Percentiles rank a stretch among this genome's conserved stretches.
Conservation (phyloP, 805 yeast species). For the Kluyveromyces lactis region DNA sequence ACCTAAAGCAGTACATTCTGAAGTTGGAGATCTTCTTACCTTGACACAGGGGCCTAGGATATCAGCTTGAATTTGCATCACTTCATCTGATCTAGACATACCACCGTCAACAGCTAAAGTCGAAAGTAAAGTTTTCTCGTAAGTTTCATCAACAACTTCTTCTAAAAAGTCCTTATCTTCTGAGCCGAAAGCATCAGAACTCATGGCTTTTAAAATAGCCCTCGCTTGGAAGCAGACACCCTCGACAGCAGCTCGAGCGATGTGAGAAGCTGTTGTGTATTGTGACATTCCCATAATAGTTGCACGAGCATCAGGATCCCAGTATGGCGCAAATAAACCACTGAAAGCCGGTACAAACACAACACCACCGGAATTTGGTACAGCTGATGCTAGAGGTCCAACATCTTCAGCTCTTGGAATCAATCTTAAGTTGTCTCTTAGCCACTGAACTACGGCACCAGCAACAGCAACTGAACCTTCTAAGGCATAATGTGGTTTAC, state of each 20-base stretch:
- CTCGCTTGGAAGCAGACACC: constrained; percentile 93
- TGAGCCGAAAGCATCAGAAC: constrained; percentile 65
- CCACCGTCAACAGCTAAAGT: constrained; percentile 86
- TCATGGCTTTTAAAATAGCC: constrained; percentile 86
- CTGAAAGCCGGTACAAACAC: constrained; percentile 92
- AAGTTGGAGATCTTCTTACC: constrained; percentile 69
- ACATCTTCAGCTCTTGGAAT: constrained; percentile 78
- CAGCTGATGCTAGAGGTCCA: constrained; percentile 83
- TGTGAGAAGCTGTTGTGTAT: constrained; percentile 83
- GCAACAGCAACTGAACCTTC: constrained; percentile 97
- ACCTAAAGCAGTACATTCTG: constrained; percentile 92
- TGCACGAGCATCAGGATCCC: constrained; percentile 91
- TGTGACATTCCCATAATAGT: constrained; percentile 90
- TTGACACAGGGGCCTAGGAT: constrained; percentile 80
- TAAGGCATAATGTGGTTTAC: constrained; percentile 73
- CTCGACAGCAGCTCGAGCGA: constrained; percentile 90
- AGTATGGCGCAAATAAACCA: constrained; percentile 91
- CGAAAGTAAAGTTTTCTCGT: constrained; percentile 43
- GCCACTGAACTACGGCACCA: constrained; percentile 90
- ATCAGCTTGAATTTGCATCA: constrained; percentile 91
- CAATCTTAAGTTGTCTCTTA: constrained; percentile 79
- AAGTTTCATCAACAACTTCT: constrained; percentile 31
- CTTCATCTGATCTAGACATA: constrained; percentile 83
- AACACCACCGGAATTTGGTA: constrained; percentile 78
- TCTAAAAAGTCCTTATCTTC: constrained; percentile 45